Base-by-base conservation (phyloP, 805 yeast genomes). In the Allodekkera sacchari region DNA sequence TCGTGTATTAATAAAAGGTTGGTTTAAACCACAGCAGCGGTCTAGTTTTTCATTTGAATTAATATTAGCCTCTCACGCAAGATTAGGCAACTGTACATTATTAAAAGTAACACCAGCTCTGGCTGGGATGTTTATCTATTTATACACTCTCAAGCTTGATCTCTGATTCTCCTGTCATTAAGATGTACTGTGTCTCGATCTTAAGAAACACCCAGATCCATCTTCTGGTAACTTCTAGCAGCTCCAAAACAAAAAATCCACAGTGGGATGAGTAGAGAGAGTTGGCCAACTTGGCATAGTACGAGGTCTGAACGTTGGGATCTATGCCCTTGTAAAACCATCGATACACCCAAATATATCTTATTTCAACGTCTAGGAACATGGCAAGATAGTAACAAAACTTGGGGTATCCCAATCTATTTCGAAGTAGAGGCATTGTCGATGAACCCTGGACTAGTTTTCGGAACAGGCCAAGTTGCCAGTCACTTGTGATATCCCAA, bases 401-500 rank as follows among this genome's bases (percentile, higher is more conserved):
- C 27, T 36, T 42, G 27, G 55, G 48, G 45, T 52, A 64, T 20
- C 53, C 39, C n/a, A 57, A 28, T 18, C 39, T 49, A 15, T 47
- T 39, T 37, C 67, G 48, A 20, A 62, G 37, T 1, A 50, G 13
- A 3, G 46, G 46, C 4, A 40, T 27, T 12, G 40, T 39, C 7
- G 34, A 30, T 12, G 37, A 31, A 6, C 42, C 33, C 11, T 36
- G 31, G 18, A 53, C 30, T 21, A 51, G 46, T 23, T 47, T 42
- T 27, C 62, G 63, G 45, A 81, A 63, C 7, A 81, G 46, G 8
- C 69, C 68, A 30, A 85, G 63, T 27, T 76, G 74, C 98, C 98
- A 92, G 59, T 92, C 99, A 68, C 74, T 74, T 31, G 69, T 68
- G 9, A 89, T 55, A 54, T 92, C 99, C 99, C 99, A 92, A 34